These are phyloP conservation scores for Echeveria elegans DNA, from an alignment of 164 flowering plant species.

Conservation along the genomic window DNA sequence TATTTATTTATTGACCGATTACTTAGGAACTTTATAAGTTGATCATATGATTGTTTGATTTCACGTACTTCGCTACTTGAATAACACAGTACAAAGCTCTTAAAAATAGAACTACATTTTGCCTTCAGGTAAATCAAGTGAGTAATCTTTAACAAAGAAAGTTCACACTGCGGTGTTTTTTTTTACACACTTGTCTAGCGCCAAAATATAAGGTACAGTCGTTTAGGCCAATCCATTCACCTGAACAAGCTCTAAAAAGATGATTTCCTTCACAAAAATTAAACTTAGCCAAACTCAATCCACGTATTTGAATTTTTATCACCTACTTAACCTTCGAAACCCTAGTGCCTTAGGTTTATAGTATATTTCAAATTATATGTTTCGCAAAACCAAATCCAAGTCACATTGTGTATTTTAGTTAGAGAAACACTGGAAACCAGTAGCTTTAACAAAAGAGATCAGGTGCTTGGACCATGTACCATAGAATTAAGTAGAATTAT, in stretches of 20 bases:
- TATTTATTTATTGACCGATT: too few relatives aligned
- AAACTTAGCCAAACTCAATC: not conserved
- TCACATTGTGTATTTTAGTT: not conserved
- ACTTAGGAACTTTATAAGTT: too few relatives aligned
- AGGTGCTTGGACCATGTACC: not conserved
- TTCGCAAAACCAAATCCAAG: not conserved
- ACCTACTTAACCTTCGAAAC: not conserved
- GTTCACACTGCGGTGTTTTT: too few relatives aligned
- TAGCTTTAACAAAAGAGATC: not conserved
- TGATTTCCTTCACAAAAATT: not conserved
- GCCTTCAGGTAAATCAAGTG: too few relatives aligned
- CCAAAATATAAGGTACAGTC: too few relatives aligned
- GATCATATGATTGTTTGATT: too few relatives aligned
- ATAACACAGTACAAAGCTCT: too few relatives aligned
- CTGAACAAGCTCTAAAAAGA: not conserved
- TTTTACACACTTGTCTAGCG: too few relatives aligned
- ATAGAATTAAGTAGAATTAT: not conserved
- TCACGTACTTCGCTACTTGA: too few relatives aligned
- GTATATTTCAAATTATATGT: not conserved
- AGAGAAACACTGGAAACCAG: not conserved
- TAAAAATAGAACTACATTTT: too few relatives aligned
- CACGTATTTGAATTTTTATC: not conserved
- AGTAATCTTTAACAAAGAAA: too few relatives aligned
- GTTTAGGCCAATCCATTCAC: not conserved
- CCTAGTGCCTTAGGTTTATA: not conserved